A percentile compares a stretch with the other conserved stretches of the same genome.
Conservation (phyloP, 805 yeast genomes). For the Wickerhamiella azyma region DNA sequence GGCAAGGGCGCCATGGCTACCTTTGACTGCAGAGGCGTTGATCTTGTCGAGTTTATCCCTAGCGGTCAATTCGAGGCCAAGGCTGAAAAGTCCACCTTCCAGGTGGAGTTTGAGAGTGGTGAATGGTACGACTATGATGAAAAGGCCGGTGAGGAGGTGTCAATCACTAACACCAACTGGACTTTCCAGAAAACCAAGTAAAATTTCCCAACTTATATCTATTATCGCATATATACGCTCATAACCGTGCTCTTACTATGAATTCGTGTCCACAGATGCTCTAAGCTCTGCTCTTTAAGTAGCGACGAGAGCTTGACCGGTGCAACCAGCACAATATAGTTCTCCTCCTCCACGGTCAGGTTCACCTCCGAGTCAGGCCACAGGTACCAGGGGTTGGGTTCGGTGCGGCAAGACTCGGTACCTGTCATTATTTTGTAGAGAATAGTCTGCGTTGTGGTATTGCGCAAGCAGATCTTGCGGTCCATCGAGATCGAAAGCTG, state of each 20-base stretch:
- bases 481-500: background rate
- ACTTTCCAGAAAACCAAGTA: slow-evolving; percentile 31
- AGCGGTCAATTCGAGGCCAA: slow-evolving; percentile 23
- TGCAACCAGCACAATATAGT: slow-evolving; percentile 1
- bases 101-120: slow-evolving; percentile 59
- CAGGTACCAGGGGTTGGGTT: slow-evolving; percentile 7
- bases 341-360: background rate
- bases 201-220: background rate
- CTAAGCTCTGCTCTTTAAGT: background rate
- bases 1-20: slow-evolving; percentile 41
- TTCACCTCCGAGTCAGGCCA: slow-evolving; percentile 7
- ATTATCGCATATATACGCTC: background rate
- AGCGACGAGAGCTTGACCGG: background rate
- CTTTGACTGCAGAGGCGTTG: slow-evolving; percentile 80
- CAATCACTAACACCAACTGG: slow-evolving; percentile 64
- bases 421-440: slow-evolving; percentile 2
- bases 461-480: slow-evolving; percentile 2
- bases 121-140: slow-evolving; percentile 98
- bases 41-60: slow-evolving; percentile 53
- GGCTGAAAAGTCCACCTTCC: slow-evolving; percentile 44
- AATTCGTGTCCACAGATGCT: slow-evolving; percentile 1
- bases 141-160: slow-evolving; percentile 61
- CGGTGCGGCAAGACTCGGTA: background rate
- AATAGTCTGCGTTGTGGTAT: slow-evolving; percentile 2
- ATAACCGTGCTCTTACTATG: background rate